Evolutionary conservation across 371 early-diverging fungal species (phyloP), one percentile per base, ranked within the genome.

Genomic region (Mortierella sp.): DNA sequence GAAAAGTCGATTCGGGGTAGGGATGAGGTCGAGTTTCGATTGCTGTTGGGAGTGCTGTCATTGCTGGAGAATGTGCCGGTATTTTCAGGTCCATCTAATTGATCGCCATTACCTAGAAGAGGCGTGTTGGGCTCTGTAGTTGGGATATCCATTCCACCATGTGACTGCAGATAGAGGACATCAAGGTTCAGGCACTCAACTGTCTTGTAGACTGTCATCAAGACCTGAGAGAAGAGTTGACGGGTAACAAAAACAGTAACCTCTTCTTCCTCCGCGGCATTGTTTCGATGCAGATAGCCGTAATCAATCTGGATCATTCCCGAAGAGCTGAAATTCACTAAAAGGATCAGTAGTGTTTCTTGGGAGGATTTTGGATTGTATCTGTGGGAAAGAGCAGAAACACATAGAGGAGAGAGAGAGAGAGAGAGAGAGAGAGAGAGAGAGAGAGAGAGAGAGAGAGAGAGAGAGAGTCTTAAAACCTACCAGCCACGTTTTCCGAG

Each of bases 401-500:
- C 4, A 21, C 4, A 53, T 53, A 30, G 29, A 29, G 11, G n/a
- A n/a, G n/a, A n/a, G n/a, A n/a, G n/a, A n/a, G n/a, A 0, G 55
- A 30, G 28, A 47, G 23, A 48, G 11, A n/a, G n/a, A n/a, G n/a
- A n/a, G n/a, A n/a, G 18, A 59, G 29, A 43, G 30, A 57, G 25
- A 5, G 37, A 37, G 37, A 37, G 37, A 37, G 37, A 37, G 37
- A 37, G 37, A 37, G 37, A 37, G 37, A 37, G 37, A 37, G 37
- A 37, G 37, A 37, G 37, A 9, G 56, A 9, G 46, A 26, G n/a
- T 28, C 18, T 59, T 19, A 45, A 25, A 44, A 71, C 81, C 55
- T 82, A 90, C 91, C 92, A 92, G 65, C 88, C 88, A 47, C 88
- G 84, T 72, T 94, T 95, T 23, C 95, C 95, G 83, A 88, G 93